Conservation (phyloP, 176 grass and related monocot genomes). For the Triticum dicoccoides region DNA sequence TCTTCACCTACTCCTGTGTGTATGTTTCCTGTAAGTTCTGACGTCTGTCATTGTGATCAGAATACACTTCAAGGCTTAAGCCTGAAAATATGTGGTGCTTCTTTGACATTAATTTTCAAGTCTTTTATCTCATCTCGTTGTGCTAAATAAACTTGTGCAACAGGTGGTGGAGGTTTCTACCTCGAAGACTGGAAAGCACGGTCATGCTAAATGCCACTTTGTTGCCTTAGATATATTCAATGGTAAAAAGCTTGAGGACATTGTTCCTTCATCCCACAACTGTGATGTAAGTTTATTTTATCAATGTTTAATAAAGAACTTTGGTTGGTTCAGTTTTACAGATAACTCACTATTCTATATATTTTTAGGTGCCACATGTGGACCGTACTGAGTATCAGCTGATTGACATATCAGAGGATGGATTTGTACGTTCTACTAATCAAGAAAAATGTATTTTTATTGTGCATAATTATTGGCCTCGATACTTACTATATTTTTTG, state of each 20-base stretch:
- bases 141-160: slow-evolving; percentile 15
- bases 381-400: slow-evolving; percentile 90
- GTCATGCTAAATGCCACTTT: slow-evolving; percentile 95
- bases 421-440: slow-evolving; percentile 64
- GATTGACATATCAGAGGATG: slow-evolving; percentile 99
- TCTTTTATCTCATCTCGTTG: background rate
- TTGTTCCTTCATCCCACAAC: slow-evolving; percentile 93
- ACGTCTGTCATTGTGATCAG: background rate
- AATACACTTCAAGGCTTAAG: background rate
- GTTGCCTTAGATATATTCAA: slow-evolving; percentile 95
- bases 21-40: background rate
- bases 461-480: background rate
- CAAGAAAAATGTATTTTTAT: background rate
- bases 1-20: background rate
- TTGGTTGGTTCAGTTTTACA: background rate
- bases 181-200: slow-evolving; percentile 97
- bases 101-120: background rate
- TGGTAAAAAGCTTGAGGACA: slow-evolving; percentile 95
- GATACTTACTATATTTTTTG: slow-evolving; percentile 9
- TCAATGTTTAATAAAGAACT: slow-evolving; percentile 23
- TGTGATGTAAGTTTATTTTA: slow-evolving; percentile 69
- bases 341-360: background rate
- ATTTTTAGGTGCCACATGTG: slow-evolving; percentile 76
- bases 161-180: slow-evolving; percentile 97
- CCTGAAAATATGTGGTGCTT: background rate